Base-by-base conservation (phyloP, 805 yeast genomes). In the Wickerhamomyces pijperi region DNA sequence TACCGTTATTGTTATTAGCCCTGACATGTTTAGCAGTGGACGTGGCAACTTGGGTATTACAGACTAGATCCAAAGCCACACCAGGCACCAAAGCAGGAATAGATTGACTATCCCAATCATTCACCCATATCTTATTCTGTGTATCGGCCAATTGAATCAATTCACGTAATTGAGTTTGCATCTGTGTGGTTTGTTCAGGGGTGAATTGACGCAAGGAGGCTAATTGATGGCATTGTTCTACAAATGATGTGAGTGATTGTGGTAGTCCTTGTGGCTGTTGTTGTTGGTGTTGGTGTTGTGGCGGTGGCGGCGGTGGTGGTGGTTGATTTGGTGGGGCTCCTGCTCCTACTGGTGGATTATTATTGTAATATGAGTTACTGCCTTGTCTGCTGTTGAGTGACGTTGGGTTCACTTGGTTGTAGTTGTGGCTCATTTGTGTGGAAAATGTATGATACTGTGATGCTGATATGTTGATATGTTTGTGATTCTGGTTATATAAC, bases 71-170 rank as follows among this genome's bases (percentile, higher is more conserved):
- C 5, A 48, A 36, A 4, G 33, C 35, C 6, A 32, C 37, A 11
- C 43, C 40, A 6, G 23, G 35, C 13, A 44, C 42, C 19, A 55
- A 38, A 4, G 47, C 38, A 2, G 60, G 60, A 5, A 56, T 32
- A 15, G 40, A 41, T 33, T 56, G 60, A 19, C 35, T 43, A 18
- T 44, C 39, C 60, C 60, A 56, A 35, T 55, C 53, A 29, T 55
- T 56, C 4, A 32, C 39, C 49, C 51, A 51, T 8, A 53, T 42
- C 28, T 50, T 53, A 3, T 47, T 46, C 3, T 46, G 39, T n/a
- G 36, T 20, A 28, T 46, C 47, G 1, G 60, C 58, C 35, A 28
- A 42, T 18, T 51, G 50, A n/a, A 56, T 51, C n/a, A 56, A 41
- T 18, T 37, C 36, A 35, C 47, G 53, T 39, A 56, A 41, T 37